A percentile compares a stretch with the other conserved stretches of the same genome.
Conservation (phyloP, 2,329 filamentous ascomycete species). For the Coniochaeta prunicola region DNA sequence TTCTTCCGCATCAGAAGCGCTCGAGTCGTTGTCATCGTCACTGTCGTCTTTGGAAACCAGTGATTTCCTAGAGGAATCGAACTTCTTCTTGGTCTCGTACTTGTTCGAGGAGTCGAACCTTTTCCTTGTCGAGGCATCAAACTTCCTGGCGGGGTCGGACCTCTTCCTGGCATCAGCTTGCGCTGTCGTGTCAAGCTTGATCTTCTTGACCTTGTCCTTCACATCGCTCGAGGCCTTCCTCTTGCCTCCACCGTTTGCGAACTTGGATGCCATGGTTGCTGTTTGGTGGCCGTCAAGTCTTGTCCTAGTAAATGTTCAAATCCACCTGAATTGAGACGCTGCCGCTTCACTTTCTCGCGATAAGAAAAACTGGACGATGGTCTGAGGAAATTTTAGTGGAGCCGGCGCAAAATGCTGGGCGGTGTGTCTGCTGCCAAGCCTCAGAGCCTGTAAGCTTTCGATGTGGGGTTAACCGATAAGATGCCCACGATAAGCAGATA, state of each 20-base stretch:
- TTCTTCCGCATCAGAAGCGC: slow-evolving; percentile 43
- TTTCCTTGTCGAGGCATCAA: not conserved
- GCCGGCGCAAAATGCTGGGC: not conserved
- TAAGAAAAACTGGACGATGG: not conserved
- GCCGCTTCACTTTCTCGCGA: not conserved
- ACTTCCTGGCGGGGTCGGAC: not conserved
- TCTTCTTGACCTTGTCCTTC: slow-evolving; percentile 1
- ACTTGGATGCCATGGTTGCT: not conserved
- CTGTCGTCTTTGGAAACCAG: slow-evolving; percentile 17
- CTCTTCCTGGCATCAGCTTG: not conserved
- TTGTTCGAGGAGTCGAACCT: slow-evolving; percentile 7
- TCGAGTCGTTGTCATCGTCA: slow-evolving; percentile 27
- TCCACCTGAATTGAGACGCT: not conserved
- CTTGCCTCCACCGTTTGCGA: not conserved
- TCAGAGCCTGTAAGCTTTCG: not conserved
- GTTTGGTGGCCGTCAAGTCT: not conserved
- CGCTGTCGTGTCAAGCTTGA: slow-evolving; percentile 1
- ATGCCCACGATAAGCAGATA: not conserved
- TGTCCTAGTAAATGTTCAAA: not conserved
- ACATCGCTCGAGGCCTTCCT: not conserved
- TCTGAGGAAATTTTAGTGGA: slow-evolving; percentile 2
- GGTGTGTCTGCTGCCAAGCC: not conserved
- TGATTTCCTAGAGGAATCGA: slow-evolving; percentile 22
- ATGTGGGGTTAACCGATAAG: not conserved
- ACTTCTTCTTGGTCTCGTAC: slow-evolving; percentile 40